Evolutionary conservation across 2,329 filamentous ascomycete genomes (phyloP).

Genomic region (Stachybotrys chlorohalonatus): DNA sequence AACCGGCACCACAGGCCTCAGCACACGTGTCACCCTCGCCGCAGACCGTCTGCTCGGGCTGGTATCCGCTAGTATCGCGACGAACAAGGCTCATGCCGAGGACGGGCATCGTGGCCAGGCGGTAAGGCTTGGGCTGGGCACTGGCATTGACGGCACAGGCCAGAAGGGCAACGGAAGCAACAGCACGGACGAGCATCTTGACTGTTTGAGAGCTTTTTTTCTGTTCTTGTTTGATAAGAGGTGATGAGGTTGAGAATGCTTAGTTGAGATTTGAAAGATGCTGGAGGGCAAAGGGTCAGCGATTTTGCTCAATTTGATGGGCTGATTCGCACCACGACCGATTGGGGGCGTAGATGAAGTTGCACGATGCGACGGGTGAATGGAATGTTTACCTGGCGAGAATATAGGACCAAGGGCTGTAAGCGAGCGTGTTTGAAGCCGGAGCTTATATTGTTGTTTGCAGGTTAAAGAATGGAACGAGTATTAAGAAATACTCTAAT

Average conservation of each 20-base stretch:
- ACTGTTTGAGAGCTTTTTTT: background rate
- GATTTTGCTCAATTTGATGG: background rate
- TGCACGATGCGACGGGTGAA: background rate
- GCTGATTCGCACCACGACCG: background rate
- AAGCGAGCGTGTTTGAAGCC: background rate
- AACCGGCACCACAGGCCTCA: slow-evolving; percentile 44
- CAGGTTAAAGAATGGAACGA: slow-evolving; percentile 15
- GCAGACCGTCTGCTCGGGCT: slow-evolving; percentile 38
- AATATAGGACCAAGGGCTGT: background rate
- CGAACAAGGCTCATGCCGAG: slow-evolving; percentile 30
- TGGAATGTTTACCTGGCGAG: background rate
- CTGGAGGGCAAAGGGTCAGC: background rate
- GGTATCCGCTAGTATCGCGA: slow-evolving; percentile 38
- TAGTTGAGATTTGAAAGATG: background rate
- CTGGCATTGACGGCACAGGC: slow-evolving; percentile 21
- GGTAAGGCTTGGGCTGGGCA: slow-evolving; percentile 22
- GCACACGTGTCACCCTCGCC: slow-evolving; percentile 41
- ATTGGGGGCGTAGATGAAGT: background rate
- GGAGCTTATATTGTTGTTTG: background rate
- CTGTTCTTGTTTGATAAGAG: background rate
- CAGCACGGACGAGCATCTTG: slow-evolving; percentile 26
- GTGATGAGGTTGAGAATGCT: background rate
- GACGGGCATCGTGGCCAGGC: slow-evolving; percentile 25
- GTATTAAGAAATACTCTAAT: slow-evolving; percentile 14
- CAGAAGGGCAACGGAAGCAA: slow-evolving; percentile 23